Conservation (phyloP, 2,329 filamentous ascomycete genomes). For the Aaosphaeria arxii region DNA sequence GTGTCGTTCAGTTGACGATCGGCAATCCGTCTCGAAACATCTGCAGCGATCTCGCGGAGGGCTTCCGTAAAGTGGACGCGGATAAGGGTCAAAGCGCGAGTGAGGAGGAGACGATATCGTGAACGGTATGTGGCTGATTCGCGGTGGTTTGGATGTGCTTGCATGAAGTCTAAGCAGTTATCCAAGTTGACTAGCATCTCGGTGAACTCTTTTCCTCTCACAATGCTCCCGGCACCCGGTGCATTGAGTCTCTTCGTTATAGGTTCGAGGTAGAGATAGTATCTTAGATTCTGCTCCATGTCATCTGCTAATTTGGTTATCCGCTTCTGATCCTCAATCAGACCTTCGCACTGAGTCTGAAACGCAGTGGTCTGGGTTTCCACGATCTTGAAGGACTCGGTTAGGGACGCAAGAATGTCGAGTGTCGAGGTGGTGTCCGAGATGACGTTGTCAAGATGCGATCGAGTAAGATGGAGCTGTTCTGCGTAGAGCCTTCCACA, state of each 20-base stretch:
- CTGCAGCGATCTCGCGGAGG: slow-evolving; percentile 61
- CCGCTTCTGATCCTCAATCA: slow-evolving; percentile 77
- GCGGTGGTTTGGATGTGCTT: slow-evolving; percentile 76
- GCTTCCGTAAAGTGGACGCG: slow-evolving; percentile 64
- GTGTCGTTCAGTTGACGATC: slow-evolving; percentile 69
- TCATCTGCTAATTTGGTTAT: slow-evolving; percentile 77
- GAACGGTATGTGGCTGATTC: slow-evolving; percentile 86
- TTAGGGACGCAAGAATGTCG: slow-evolving; percentile 71
- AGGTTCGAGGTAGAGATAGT: slow-evolving; percentile 90
- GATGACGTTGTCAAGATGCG: slow-evolving; percentile 77
- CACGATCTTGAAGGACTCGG: slow-evolving; percentile 82
- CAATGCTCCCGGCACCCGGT: slow-evolving; percentile 80
- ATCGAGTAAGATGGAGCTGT: slow-evolving; percentile 75
- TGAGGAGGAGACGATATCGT: slow-evolving; percentile 79
- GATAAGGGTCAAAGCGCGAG: slow-evolving; percentile 63
- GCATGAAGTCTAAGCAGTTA: slow-evolving; percentile 90
- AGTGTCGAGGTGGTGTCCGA: slow-evolving; percentile 74
- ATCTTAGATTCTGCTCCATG: slow-evolving; percentile 85
- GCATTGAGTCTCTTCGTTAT: slow-evolving; percentile 89
- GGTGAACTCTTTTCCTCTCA: slow-evolving; percentile 79
- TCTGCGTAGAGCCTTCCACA: slow-evolving; percentile 67
- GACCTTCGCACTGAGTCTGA: slow-evolving; percentile 84
- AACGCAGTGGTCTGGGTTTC: slow-evolving; percentile 91
- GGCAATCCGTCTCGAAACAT: slow-evolving; percentile 61
- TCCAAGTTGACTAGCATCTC: slow-evolving; percentile 87